These are phyloP conservation scores for Exophiala lecanii-corni DNA, from an alignment of 2,329 filamentous ascomycete genomes.

Conservation along the genomic window DNA sequence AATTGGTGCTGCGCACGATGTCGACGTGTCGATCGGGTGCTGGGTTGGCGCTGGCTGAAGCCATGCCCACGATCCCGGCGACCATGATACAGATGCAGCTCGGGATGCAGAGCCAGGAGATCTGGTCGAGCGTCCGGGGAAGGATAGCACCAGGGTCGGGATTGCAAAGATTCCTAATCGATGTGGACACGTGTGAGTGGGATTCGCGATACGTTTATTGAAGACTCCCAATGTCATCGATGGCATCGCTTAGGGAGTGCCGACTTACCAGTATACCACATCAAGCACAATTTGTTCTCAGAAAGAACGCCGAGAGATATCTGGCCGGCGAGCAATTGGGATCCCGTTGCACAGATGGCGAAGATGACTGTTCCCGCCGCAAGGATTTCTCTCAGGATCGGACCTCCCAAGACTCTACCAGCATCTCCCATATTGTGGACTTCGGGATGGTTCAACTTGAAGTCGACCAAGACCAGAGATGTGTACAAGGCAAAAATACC, in stretches of 20 bases:
- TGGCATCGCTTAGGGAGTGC: too few species aligned
- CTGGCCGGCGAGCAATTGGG: constrained; percentile 49
- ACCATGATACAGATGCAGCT: constrained; percentile 46
- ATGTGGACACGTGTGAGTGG: too few species aligned
- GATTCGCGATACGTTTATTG: too few species aligned
- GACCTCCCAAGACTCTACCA: constrained; percentile 51
- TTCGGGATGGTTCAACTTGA: constrained; percentile 51
- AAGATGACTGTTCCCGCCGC: constrained; percentile 49
- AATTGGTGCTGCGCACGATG: constrained; percentile 36
- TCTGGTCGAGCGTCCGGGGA: constrained; percentile 49
- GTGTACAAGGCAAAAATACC: constrained; percentile 48
- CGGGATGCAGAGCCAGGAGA: constrained; percentile 45
- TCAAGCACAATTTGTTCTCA: constrained; percentile 44
- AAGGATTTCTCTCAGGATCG: constrained; percentile 48
- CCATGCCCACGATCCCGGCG: constrained; percentile 49
- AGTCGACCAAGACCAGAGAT: constrained; percentile 46
- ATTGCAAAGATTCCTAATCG: too few species aligned
- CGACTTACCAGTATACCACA: constrained; percentile 43
- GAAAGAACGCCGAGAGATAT: constrained; percentile 47
- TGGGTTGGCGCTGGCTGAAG: constrained; percentile 44
- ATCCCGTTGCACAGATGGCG: constrained; percentile 48
- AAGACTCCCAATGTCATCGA: too few species aligned
- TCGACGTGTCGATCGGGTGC: constrained; percentile 35
- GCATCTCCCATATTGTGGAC: constrained; percentile 57
- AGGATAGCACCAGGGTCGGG: constrained; percentile 43